Base-by-base conservation (phyloP, 495 filamentous ascomycete species). In the Penicillium goetzii region DNA sequence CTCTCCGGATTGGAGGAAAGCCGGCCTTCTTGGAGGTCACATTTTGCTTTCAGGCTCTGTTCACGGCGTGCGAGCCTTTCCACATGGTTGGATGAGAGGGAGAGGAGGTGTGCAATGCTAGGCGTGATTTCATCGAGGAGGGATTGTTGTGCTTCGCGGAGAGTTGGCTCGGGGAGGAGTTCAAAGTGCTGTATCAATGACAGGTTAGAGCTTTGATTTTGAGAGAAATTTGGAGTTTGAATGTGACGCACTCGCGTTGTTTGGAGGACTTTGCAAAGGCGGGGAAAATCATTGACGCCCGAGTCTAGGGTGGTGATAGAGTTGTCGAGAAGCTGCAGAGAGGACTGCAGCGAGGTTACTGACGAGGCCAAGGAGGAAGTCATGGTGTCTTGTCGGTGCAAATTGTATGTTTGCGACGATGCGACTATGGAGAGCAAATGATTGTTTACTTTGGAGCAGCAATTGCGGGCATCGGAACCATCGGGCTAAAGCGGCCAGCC, bases 101-200 rank as follows among this genome's bases (percentile, higher is more conserved):
- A 72, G 19, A 94, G 84, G 5, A 94, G 83, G 40, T 81, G 82
- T 23, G 82, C 78, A 64, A 94, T 87, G 75, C 91, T 91, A 15
- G 90, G 91, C 15, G 83, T 85, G 58, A 94, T 90, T 71, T 92
- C 89, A 62, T 88, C 85, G 28, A 88, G 83, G 25, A 94, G 83
- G 28, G 84, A 76, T 54, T 83, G 77, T 78, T 94, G 91, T 0
- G 90, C 90, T 66, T 86, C 74, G 60, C 81, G 80, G 25, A 94
- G 81, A 50, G 86, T 85, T 28, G 86, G 82, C 67, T 89, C 86
- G 26, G 91, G 85, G 38, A 91, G 85, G 38, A 93, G 83, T 72
- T 94, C 91, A 74, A 92, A 94, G 77, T 93, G 91, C 88, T 91
- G 65, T 40, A 54, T 23, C 21, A 49, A 51, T 32, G 23, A 19